Evolutionary conservation across 306 rosid genomes (phyloP).

Genomic region (Phaseolus lunatus): DNA sequence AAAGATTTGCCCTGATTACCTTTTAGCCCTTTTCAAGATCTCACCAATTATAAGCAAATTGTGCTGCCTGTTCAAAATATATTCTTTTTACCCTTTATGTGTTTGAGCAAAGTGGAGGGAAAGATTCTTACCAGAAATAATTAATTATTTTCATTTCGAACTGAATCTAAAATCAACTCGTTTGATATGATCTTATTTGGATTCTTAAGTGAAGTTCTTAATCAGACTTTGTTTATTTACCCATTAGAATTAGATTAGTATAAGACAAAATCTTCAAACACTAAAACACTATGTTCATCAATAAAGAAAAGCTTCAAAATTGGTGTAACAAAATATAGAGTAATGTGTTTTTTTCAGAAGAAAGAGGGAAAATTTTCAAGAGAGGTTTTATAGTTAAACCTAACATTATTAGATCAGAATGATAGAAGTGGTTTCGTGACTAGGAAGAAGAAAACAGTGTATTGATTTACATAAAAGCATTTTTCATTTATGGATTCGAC

Average conservation of each 20-base stretch:
- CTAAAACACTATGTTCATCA: no score
- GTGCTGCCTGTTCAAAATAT: background rate
- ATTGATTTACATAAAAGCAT: background rate
- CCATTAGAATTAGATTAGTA: no score
- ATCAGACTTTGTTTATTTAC: no score
- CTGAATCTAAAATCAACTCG: no score
- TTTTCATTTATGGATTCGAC: background rate
- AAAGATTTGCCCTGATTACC: no score
- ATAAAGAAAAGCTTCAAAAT: no score
- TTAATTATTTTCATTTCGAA: no score
- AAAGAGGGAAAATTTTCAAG: background rate
- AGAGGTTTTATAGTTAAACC: background rate
- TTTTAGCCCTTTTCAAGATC: background rate
- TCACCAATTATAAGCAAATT: slow-evolving; percentile 3
- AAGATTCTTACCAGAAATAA: background rate
- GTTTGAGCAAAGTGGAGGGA: background rate
- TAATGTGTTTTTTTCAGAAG: no score
- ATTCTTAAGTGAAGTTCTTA: no score
- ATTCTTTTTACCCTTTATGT: background rate
- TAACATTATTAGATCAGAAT: background rate
- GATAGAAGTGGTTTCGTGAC: background rate
- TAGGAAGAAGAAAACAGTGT: background rate
- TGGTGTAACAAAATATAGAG: background rate
- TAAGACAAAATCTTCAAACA: no score
- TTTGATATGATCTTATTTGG: no score